Base-by-base conservation (phyloP, 495 filamentous ascomycete species). In the Massariosphaeria phaeospora region DNA sequence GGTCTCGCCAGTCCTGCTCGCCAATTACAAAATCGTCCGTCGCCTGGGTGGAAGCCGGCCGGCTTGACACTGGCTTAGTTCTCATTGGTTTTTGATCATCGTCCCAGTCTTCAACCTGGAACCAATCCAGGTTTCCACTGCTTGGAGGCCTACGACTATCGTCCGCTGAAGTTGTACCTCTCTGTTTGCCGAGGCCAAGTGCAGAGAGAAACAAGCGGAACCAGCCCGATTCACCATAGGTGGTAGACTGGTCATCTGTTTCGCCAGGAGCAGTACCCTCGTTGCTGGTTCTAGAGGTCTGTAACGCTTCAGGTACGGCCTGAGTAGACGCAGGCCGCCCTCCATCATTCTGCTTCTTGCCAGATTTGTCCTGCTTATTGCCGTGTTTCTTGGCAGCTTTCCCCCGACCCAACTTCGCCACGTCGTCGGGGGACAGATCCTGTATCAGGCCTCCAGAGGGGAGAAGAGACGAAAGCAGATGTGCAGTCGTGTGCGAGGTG, bases 401-500 rank as follows among this genome's bases (percentile, higher is more conserved):
- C 21, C 48, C 38, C 1, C 61, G 12, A 5, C 46, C 61, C 7
- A 66, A 48, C 38, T 71, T 57, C 74, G 74, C 61, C 71, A 74
- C 34, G 70, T 77, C 66, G 73, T 81, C 57, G 70, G 60, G 25
- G 62, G 50, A 26, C 68, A 75, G 76, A 38, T 79, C 79, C 41
- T 79, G 80, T 10, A 79, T 59, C 11, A 76, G 76, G 47, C 76
- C 78, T 52, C 84, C 84, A 6, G 79, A 79, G 29, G 89, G 88
- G 53, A 93, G 83, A 40, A 98, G 77, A 3, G 91, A 91, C 1
- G 93, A 95, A 5, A 99, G 76, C 15, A 99, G 75, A 66, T 96
- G 90, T 2, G 94, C 93, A 7, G 91, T 97, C 4, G 89, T 99
- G 61, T 90, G 79, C 1, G 93, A 95, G 0, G 93, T 97, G 67